Conservation (phyloP, 2,329 filamentous ascomycete genomes). For the Elsinoe batatas region DNA sequence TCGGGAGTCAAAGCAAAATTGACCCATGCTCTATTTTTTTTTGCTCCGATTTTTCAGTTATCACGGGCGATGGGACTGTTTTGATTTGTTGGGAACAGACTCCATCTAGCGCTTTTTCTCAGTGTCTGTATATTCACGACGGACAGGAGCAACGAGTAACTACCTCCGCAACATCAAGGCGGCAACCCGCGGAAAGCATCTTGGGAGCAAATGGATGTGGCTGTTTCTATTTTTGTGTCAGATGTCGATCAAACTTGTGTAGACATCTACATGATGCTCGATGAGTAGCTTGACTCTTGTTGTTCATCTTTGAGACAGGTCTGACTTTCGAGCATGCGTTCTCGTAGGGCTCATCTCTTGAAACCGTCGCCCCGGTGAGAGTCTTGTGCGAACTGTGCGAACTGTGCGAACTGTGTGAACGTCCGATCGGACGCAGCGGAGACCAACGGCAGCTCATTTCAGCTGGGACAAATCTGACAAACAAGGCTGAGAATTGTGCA, state of each 20-base stretch:
- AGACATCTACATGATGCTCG: neutral
- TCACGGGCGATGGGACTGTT: neutral
- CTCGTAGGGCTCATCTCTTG: neutral
- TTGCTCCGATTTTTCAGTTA: neutral
- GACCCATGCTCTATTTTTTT: neutral
- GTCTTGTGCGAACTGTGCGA: no score
- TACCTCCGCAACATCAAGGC: neutral
- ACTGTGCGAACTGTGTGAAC: no score
- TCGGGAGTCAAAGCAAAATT: neutral
- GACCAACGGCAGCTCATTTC: no score
- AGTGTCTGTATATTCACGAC: neutral
- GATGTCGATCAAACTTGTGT: neutral
- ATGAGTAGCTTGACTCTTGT: conserved; percentile 1
- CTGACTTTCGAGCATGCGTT: neutral
- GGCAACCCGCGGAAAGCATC: conserved; percentile 9
- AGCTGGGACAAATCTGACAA: neutral
- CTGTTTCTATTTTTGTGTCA: conserved; percentile 10
- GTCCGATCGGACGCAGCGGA: no score
- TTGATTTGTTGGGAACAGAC: neutral
- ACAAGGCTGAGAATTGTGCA: neutral
- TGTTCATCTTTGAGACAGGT: neutral
- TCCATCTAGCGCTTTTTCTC: no score
- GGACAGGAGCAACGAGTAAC: neutral
- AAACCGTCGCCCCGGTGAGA: no score
- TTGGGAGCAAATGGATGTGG: neutral